Evolutionary conservation across 768 basidiomycete species (phyloP).

Genomic region (Tricholoma furcatifolium): DNA sequence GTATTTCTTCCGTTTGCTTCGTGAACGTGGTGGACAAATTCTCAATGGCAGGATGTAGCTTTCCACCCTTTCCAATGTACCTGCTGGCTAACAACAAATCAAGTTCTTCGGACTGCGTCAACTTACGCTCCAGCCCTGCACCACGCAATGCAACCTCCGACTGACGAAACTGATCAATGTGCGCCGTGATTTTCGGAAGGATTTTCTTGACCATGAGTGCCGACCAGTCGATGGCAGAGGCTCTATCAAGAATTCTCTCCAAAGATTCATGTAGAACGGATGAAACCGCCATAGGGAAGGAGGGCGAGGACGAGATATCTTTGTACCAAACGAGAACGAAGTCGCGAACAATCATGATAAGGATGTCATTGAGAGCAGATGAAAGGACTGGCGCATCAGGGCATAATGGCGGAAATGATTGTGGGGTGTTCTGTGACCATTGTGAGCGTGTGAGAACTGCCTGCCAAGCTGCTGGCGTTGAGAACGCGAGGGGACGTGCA

Average conservation of each 20-base stretch:
- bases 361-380: constrained; percentile 72
- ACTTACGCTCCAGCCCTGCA: constrained; percentile 73
- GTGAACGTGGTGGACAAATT: constrained; percentile 89
- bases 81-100: constrained; percentile 83
- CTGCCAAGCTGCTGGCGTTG: constrained; percentile 94
- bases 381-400: constrained; percentile 67
- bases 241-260: constrained; percentile 54
- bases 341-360: constrained; percentile 79
- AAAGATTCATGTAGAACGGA: constrained; percentile 66
- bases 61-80: constrained; percentile 67
- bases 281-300: constrained; percentile 87
- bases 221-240: constrained; percentile 64
- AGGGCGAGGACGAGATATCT: constrained; percentile 79
- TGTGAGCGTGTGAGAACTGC: constrained; percentile 85
- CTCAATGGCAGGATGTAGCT: constrained; percentile 82
- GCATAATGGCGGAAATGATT: constrained; percentile 64
- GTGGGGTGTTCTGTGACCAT: constrained; percentile 78
- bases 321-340: constrained; percentile 92
- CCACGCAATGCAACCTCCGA: constrained; percentile 87
- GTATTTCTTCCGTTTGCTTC: constrained; percentile 85
- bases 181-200: constrained; percentile 84
- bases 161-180: constrained; percentile 87
- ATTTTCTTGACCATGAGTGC: constrained; percentile 79
- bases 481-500: constrained; percentile 79
- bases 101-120: constrained; percentile 88